Base-by-base conservation (phyloP, 495 filamentous ascomycete species). In the Ascodesmis nigricans region DNA sequence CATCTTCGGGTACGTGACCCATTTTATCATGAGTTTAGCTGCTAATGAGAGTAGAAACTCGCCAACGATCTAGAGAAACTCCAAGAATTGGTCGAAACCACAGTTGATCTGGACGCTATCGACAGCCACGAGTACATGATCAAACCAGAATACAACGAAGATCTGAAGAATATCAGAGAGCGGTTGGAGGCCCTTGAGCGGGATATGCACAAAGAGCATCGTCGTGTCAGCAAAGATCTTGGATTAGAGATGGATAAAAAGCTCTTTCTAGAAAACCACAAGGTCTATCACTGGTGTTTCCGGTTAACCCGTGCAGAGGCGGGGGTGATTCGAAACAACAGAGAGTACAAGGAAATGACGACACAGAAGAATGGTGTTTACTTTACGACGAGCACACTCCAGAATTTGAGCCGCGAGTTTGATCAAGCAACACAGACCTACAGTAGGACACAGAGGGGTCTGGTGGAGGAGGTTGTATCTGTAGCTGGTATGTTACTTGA, bases 311-410 rank as follows among this genome's bases (percentile, higher is more conserved):
- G 87, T 36, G 84, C 71, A 8, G 87, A 99, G 56, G 78, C 87
- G 2, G 70, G 75, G 18, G 87, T 78, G 48, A 99, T 99, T 45
- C 75, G 87, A 31, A 83, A 83, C 54, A 87, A 90, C 47, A 68
- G 65, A 40, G 64, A 71, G 27, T 99, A 93, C 49, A 75, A 81
- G 49, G 87, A 99, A 58, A 90, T 80, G 54, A 91, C 82, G 10
- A 99, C 87, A 4, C 90, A 95, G 61, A 99, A 95, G 62, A 95
- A 91, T 54, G 87, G 87, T 22, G 90, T 95, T 31, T 95, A 83
- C 58, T 99, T 99, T 60, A 93, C 87, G 2, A 99, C 83, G 4
- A 70, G 68, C 31, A 65, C 57, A n/a, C 66, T 99, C 46, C 78
- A 84, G 47, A 60, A 68, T 20, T 59, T 87, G 36, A 76, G 87